A percentile compares a stretch with the other conserved stretches of the same genome.
Evolutionary conservation across 495 filamentous ascomycete genomes (phyloP).

Genomic region (Annulohypoxylon nitens): DNA sequence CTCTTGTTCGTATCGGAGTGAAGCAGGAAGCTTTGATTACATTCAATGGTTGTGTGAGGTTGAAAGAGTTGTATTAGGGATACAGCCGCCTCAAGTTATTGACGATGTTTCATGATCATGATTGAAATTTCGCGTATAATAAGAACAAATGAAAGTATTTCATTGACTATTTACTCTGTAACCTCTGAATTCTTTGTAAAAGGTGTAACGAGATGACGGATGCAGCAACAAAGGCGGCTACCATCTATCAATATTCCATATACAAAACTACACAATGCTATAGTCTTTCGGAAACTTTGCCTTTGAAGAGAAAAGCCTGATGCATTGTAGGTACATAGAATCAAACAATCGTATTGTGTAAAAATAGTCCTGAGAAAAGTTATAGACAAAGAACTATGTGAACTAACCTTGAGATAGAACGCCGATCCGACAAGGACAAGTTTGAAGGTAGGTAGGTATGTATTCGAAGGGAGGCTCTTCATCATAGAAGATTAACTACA

Average conservation of each 20-base stretch:
- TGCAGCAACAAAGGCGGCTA: constrained; percentile 33
- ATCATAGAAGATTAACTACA: no score
- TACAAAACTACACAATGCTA: background rate
- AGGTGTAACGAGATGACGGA: constrained; percentile 11
- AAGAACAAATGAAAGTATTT: constrained; percentile 7
- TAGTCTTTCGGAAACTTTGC: background rate
- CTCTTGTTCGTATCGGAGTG: background rate
- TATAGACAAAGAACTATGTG: no score
- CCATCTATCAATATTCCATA: background rate
- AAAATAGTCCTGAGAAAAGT: no score
- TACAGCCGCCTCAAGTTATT: background rate
- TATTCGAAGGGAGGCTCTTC: no score
- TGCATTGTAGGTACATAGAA: no score
- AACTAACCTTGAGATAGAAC: no score
- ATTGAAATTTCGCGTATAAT: background rate
- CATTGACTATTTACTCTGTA: no score
- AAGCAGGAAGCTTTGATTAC: background rate
- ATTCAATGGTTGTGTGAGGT: background rate
- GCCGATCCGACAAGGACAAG: no score
- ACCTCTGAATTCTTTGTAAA: constrained; percentile 23
- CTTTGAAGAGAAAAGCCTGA: no score
- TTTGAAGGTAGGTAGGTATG: no score
- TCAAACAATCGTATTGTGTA: no score
- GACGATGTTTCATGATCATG: constrained; percentile 2
- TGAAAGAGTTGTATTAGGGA: background rate